Evolutionary conservation across 2,329 filamentous ascomycete species (phyloP).

Genomic region (Penicillium sp.): DNA sequence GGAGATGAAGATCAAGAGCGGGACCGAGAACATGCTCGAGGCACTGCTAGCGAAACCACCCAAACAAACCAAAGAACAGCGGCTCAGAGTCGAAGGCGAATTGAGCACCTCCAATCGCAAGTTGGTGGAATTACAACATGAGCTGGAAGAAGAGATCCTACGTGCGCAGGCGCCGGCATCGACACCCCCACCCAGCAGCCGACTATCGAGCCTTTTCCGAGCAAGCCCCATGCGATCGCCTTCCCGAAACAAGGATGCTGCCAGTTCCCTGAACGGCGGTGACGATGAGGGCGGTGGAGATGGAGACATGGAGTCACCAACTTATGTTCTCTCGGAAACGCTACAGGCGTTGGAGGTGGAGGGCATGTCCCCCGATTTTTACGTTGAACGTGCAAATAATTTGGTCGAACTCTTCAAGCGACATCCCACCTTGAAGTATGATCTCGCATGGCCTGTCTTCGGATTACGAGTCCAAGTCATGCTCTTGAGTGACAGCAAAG

Average conservation of each 20-base stretch:
- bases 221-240: conserved; percentile 58
- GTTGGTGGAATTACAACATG: conserved; percentile 60
- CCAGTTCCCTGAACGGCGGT: conserved; percentile 41
- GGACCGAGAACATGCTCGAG: conserved; percentile 96
- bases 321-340: conserved; percentile 85
- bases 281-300: conserved; percentile 58
- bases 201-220: conserved; percentile 61
- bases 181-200: conserved; percentile 50
- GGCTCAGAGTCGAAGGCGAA: conserved; percentile 79
- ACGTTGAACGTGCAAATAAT: conserved; percentile 87
- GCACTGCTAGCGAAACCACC: conserved; percentile 91
- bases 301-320: conserved; percentile 78
- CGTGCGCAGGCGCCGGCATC: conserved; percentile 58
- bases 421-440: conserved; percentile 91
- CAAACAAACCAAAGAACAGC: conserved; percentile 89
- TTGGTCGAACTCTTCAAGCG: conserved; percentile 96
- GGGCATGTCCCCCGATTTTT: conserved; percentile 89
- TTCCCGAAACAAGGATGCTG: conserved; percentile 33
- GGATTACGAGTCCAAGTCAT: conserved; percentile 92
- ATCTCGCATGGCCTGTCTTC: conserved; percentile 94
- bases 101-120: conserved; percentile 82
- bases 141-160: conserved; percentile 63
- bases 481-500: conserved; percentile 91
- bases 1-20: conserved; percentile 96
- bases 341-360: conserved; percentile 85